Evolutionary conservation across 2,329 filamentous ascomycete species (phyloP), one percentile per base, ranked within the genome.

Genomic region (Penicillium crustosum): DNA sequence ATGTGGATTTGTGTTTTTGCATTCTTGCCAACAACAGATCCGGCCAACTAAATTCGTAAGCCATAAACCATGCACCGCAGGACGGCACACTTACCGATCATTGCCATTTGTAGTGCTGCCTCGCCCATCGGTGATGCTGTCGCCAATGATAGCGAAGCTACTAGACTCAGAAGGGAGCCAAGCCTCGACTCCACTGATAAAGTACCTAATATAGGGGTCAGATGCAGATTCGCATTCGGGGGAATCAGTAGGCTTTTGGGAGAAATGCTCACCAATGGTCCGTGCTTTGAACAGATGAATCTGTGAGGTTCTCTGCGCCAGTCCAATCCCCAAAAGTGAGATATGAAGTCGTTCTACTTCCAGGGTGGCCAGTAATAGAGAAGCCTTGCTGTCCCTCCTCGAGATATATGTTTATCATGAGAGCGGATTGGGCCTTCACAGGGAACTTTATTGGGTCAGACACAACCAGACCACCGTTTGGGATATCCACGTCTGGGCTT

Each of bases 81-180:
- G 19, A 21, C 12, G 23, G 13, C 17, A 13, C 2, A 27, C 55
- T 42, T 62, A 73, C 67, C 81, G 81, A 64, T 87, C 82, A 71
- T 88, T 87, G 23, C 68, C 73, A 70, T 88, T 82, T 19, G 81
- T 83, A 31, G 81, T 83, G 57, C 81, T 85, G 43, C 84, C 84
- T 27, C 84, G 78, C 12, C 86, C 86, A 66, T 89, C 86, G 4
- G 85, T 88, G 67, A 89, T 86, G 65, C 82, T 85, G 70, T 91
- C 82, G 1, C 85, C 82, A 43, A 91, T 75, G 44, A 88, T 78
- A 13, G 82, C 73, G 39, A 87, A 74, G 4, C 79, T 76, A 55
- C 79, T 69, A 10, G 76, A 67, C 27, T 77, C 59, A 3, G 62
- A 70, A 0, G 82, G 78, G 0, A 79, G 70, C 73, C 77, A 81